Conservation (phyloP, 139 green algal species). For the Marvania coccoides region DNA sequence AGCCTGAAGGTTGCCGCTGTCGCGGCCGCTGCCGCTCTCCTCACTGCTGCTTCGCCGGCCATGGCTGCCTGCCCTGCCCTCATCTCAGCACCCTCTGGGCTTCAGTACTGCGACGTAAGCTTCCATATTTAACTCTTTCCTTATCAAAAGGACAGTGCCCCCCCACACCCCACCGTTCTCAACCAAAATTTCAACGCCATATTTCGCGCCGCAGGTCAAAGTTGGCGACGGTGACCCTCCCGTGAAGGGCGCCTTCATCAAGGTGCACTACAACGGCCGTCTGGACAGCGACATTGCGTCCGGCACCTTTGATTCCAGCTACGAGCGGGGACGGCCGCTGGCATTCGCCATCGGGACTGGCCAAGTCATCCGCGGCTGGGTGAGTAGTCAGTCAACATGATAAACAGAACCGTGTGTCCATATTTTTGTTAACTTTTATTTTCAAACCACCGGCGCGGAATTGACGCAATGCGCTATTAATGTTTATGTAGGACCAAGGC, state of each 20-base stretch:
- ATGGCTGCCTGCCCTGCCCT: conserved; percentile 3
- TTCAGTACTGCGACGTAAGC: conserved; percentile 50
- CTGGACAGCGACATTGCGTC: conserved; percentile 48
- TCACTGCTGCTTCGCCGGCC: not conserved
- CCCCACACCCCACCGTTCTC: too few relatives aligned
- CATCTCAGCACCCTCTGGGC: conserved; percentile 26
- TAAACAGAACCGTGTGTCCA: too few relatives aligned
- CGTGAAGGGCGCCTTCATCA: conserved; percentile 10
- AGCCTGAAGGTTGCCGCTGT: not conserved
- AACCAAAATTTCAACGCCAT: too few relatives aligned
- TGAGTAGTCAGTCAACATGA: too few relatives aligned
- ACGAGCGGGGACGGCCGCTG: conserved; percentile 65
- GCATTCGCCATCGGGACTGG: conserved; percentile 50
- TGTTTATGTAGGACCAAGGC: too few relatives aligned
- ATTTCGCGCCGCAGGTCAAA: too few relatives aligned
- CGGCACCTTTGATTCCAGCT: conserved; percentile 75
- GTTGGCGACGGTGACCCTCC: not conserved
- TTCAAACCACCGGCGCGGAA: too few relatives aligned
- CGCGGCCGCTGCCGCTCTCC: not conserved
- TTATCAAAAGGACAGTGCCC: too few relatives aligned
- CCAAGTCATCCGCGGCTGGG: conserved; percentile 47
- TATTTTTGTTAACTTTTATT: too few relatives aligned
- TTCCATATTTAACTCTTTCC: too few relatives aligned
- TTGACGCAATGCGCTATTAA: too few relatives aligned
- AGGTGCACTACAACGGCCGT: conserved; percentile 70